A percentile compares a stretch with the other conserved stretches of the same genome.
Conservation (phyloP, 73 alveolate genomes). For the Urostyla sp. region DNA sequence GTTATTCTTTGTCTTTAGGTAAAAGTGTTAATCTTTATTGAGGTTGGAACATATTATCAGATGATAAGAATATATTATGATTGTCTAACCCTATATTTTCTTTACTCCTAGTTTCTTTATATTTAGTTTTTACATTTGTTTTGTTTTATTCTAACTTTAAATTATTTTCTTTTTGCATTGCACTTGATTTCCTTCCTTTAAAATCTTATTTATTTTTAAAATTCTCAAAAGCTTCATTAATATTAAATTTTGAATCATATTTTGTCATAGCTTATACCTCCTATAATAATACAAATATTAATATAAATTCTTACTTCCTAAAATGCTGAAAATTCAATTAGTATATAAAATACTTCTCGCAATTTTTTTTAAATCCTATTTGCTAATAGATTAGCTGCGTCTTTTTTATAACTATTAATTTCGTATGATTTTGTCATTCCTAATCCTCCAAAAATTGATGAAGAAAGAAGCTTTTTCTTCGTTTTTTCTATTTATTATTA, state of each 20-base stretch:
- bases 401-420: conserved; percentile 12
- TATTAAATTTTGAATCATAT: conserved; percentile 21
- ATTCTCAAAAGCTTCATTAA: conserved; percentile 47
- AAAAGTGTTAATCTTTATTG: too few relatives aligned
- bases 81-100: too few relatives aligned
- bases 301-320: conserved; percentile 28
- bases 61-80: too few relatives aligned
- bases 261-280: conserved; percentile 39
- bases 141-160: too few relatives aligned
- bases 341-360: not conserved
- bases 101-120: too few relatives aligned
- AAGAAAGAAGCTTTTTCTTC: not conserved
- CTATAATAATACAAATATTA: not conserved
- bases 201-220: conserved; percentile 16
- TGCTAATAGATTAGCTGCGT: conserved; percentile 23
- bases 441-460: conserved; percentile 31
- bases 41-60: too few relatives aligned
- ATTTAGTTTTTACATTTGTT: too few relatives aligned
- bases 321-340: conserved; percentile 40
- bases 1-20: too few relatives aligned
- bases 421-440: conserved; percentile 12
- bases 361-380: conserved; percentile 23
- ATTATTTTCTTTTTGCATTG: not conserved
- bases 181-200: not conserved
- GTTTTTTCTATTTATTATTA: not conserved